Conservation (phyloP, 1,139 yeast genomes). For the Scheffersomyces illinoinensis region DNA sequence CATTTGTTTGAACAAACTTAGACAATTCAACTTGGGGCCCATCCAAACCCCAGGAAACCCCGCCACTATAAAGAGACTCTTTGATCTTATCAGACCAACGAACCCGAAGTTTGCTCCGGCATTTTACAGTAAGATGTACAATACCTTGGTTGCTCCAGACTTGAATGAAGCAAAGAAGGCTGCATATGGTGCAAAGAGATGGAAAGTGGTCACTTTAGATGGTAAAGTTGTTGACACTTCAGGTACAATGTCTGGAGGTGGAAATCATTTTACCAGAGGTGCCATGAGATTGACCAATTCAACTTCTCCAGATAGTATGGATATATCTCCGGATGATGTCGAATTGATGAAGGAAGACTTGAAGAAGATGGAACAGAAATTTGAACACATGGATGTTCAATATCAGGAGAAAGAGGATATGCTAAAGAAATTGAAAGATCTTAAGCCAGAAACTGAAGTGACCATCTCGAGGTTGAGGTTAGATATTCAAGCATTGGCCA, state of each 20-base stretch:
- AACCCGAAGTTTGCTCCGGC: conserved; percentile 79
- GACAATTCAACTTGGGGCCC: conserved; percentile 58
- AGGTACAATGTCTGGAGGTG: conserved; percentile 98
- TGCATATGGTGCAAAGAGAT: conserved; percentile 80
- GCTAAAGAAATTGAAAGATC: conserved; percentile 57
- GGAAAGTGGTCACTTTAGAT: conserved; percentile 88
- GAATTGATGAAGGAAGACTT: conserved; percentile 55
- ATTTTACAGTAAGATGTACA: conserved; percentile 80
- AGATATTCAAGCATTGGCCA: conserved; percentile 63
- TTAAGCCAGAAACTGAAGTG: conserved; percentile 70
- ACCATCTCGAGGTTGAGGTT: conserved; percentile 59
- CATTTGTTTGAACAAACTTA: conserved; percentile 73
- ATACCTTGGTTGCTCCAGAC: conserved; percentile 83
- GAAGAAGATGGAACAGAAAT: conserved; percentile 54
- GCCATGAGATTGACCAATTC: conserved; percentile 53
- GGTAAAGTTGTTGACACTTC: conserved; percentile 94
- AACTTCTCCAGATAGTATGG: conserved; percentile 19
- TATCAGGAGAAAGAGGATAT: conserved; percentile 61
- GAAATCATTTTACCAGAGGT: conserved; percentile 63
- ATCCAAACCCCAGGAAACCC: conserved; percentile 72
- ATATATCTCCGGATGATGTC: conserved; percentile 59
- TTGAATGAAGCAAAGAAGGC: conserved; percentile 81
- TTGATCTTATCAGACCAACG: conserved; percentile 74
- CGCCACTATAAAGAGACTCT: conserved; percentile 72
- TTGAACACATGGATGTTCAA: conserved; percentile 51